Conservation (phyloP, 176 grass and related monocot genomes). For the Oryza officinalis region DNA sequence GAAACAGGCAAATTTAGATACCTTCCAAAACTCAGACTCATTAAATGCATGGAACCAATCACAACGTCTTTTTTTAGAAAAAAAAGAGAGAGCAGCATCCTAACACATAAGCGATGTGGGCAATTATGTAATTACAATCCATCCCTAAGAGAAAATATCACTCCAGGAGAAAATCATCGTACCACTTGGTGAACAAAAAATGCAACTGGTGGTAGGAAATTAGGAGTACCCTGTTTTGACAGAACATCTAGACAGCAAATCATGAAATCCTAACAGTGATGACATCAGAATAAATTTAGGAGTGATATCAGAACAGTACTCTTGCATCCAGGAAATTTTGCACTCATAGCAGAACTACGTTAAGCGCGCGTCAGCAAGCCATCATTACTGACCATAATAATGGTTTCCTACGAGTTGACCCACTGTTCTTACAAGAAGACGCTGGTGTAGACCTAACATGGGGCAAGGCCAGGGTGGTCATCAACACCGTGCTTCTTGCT, state of each 20-base stretch:
- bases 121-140: not conserved
- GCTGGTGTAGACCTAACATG: no score
- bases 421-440: not conserved
- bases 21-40: conserved; percentile 18
- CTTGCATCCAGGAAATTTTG: not conserved
- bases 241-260: not conserved
- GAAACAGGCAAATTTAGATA: not conserved
- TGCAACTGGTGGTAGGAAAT: not conserved
- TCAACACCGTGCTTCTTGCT: no score
- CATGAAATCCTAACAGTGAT: not conserved
- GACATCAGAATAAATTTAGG: not conserved
- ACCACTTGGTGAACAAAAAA: not conserved
- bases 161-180: no score
- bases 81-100: not conserved
- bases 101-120: not conserved
- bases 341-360: not conserved
- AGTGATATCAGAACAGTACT: not conserved
- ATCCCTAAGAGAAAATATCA: not conserved
- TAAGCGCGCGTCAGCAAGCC: not conserved
- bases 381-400: not conserved
- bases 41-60: not conserved
- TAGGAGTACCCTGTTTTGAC: not conserved
- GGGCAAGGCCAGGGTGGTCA: no score
- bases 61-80: not conserved
- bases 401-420: not conserved